phyloP scores from a whole-genome alignment of 768 basidiomycete species.

The Tylopilus sp. region DNA sequence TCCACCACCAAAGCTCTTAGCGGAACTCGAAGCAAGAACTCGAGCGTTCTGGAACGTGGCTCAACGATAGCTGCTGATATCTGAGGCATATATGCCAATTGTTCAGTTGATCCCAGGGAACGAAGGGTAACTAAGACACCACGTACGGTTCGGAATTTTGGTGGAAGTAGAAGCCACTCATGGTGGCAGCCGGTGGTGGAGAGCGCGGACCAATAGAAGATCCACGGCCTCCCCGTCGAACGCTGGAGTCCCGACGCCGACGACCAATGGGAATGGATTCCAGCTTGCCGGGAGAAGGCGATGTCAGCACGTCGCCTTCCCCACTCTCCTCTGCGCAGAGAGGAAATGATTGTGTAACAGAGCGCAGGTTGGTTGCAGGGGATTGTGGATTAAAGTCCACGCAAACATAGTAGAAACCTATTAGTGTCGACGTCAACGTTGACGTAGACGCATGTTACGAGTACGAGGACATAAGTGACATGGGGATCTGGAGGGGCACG shows the following conservation, averaged over 20 bases:
- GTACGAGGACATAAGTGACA: neutral
- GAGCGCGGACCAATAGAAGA: conserved; percentile 46
- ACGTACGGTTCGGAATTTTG: conserved; percentile 90
- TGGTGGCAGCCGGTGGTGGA: conserved; percentile 57
- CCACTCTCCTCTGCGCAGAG: conserved; percentile 27
- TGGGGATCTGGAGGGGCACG: conserved; percentile 24
- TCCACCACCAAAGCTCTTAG: conserved; percentile 33
- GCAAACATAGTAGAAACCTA: conserved; percentile 94
- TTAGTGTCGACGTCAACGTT: conserved; percentile 5
- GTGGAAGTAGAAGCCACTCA: conserved; percentile 93
- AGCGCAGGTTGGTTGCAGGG: conserved; percentile 31
- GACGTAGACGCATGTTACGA: conserved; percentile 19
- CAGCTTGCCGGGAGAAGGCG: conserved; percentile 33
- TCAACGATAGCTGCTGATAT: conserved; percentile 85
- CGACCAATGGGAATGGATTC: conserved; percentile 37
- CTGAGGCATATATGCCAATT: conserved; percentile 35
- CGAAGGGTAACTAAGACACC: neutral
- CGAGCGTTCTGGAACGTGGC: conserved; percentile 69
- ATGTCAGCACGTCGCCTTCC: conserved; percentile 26
- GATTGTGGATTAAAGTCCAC: conserved; percentile 82
- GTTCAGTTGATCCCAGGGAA: conserved; percentile 4
- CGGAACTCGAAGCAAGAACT: conserved; percentile 87
- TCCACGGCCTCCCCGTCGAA: conserved; percentile 42
- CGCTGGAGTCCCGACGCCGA: conserved; percentile 45
- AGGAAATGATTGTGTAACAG: conserved; percentile 36